These are phyloP conservation scores for Boletus mariae DNA, from an alignment of 1,284 basidiomycete genomes.

Conservation along the genomic window DNA sequence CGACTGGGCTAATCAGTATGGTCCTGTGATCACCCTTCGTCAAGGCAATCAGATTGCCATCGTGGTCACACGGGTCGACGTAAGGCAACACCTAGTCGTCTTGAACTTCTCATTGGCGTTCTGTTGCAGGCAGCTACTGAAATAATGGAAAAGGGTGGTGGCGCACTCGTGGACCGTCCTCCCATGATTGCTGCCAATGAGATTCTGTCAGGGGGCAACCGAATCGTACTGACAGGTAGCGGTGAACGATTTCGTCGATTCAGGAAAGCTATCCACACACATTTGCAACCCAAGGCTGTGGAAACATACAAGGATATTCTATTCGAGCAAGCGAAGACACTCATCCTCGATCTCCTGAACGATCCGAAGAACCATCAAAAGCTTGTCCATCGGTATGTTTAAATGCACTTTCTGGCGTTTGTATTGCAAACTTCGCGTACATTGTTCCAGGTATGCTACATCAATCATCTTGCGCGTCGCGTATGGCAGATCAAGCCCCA, in stretches of 20 bases:
- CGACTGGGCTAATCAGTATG: conserved; percentile 33
- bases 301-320: conserved; percentile 37
- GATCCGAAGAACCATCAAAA: conserved; percentile 34
- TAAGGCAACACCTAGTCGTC: conserved; percentile 7
- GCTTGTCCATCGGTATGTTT: conserved; percentile 28
- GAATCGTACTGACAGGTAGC: conserved; percentile 19
- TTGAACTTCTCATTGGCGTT: not conserved
- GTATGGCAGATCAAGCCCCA: conserved; percentile 54
- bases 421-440: not conserved
- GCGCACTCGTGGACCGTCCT: conserved; percentile 34
- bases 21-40: conserved; percentile 33
- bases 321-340: conserved; percentile 31
- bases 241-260: conserved; percentile 32
- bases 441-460: conserved; percentile 49
- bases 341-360: conserved; percentile 39
- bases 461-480: conserved; percentile 62
- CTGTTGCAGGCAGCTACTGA: conserved; percentile 29
- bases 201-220: conserved; percentile 29
- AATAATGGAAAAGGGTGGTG: conserved; percentile 39
- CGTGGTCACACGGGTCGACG: conserved; percentile 33
- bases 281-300: conserved; percentile 37
- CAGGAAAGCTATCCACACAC: conserved; percentile 36
- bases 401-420: not conserved
- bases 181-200: conserved; percentile 28
- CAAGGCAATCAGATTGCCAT: conserved; percentile 28